Percentiles rank a stretch among this genome's conserved stretches.
Evolutionary conservation across 208 protist genomes (phyloP).

Genomic region (Leishmania guyanensis): DNA sequence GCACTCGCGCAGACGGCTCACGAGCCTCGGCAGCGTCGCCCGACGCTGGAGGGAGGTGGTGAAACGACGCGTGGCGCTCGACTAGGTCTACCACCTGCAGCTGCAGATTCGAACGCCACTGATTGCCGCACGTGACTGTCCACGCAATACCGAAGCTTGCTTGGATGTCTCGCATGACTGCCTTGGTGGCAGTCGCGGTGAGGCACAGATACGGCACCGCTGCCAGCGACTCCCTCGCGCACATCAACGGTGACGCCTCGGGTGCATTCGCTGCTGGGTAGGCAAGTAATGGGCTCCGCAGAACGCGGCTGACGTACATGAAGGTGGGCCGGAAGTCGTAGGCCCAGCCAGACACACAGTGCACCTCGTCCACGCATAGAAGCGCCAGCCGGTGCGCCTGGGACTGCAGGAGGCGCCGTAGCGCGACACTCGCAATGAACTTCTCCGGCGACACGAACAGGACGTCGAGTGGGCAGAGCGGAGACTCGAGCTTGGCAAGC

Average conservation of each 20-base stretch:
- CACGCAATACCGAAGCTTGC: slow-evolving; percentile 64
- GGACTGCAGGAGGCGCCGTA: slow-evolving; percentile 43
- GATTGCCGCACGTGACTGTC: slow-evolving; percentile 45
- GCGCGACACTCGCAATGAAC: slow-evolving; percentile 49
- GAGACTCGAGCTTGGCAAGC: slow-evolving; percentile 42
- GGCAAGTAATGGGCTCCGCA: slow-evolving; percentile 35
- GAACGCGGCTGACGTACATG: slow-evolving; percentile 74
- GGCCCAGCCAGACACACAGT: slow-evolving; percentile 97
- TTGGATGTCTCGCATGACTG: slow-evolving; percentile 82
- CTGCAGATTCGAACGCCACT: slow-evolving; percentile 61
- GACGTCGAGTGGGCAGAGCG: slow-evolving; percentile 66
- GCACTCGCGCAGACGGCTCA: slow-evolving; percentile 39
- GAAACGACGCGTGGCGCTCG: slow-evolving; percentile 18
- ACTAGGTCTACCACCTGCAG: slow-evolving; percentile 57
- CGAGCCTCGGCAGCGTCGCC: neutral
- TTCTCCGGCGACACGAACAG: slow-evolving; percentile 87
- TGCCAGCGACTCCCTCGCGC: neutral
- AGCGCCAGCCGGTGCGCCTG: slow-evolving; percentile 72
- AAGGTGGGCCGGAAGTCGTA: slow-evolving; percentile 94
- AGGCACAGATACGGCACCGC: slow-evolving; percentile 74
- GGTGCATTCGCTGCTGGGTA: neutral
- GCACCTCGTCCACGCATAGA: slow-evolving; percentile 95
- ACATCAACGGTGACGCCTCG: slow-evolving; percentile 9
- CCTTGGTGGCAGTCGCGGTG: slow-evolving; percentile 79
- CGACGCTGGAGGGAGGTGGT: neutral